Conservation (phyloP, 345 rosid species). For the Salix koriyanagi region DNA sequence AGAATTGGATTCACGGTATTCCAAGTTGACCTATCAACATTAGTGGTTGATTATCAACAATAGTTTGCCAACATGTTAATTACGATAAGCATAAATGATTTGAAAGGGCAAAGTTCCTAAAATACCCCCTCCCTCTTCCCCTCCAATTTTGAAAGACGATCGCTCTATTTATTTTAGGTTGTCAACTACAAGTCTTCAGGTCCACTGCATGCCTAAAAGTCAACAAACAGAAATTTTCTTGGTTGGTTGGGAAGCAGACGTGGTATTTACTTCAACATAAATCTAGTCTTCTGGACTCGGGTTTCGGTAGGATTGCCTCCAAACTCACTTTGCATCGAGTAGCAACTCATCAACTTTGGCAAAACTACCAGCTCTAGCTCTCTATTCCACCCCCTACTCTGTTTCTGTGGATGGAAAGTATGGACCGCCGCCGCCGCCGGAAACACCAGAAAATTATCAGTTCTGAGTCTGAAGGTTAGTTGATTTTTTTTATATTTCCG, state of each 20-base stretch:
- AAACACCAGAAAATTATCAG: neutral
- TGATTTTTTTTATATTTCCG: neutral
- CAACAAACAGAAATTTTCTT: neutral
- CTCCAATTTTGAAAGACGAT: neutral
- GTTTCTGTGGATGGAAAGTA: neutral
- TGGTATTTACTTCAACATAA: neutral
- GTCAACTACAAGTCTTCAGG: neutral
- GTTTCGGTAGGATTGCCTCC: neutral
- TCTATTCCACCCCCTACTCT: neutral
- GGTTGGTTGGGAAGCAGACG: neutral
- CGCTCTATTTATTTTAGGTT: neutral
- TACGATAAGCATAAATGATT: too few species aligned
- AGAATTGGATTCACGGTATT: too few species aligned
- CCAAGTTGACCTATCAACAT: too few species aligned
- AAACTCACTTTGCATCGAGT: neutral
- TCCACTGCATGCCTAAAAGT: neutral
- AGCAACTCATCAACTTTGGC: neutral
- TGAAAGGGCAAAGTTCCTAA: neutral
- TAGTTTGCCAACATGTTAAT: too few species aligned
- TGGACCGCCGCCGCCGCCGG: neutral
- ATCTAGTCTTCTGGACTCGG: neutral
- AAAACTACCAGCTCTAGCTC: neutral
- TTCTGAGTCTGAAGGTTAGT: constrained; percentile 4
- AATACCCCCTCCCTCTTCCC: neutral
- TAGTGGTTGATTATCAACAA: too few species aligned